These are phyloP conservation scores for Cornus florida DNA, from an alignment of 148 eudicot species.

Conservation along the genomic window DNA sequence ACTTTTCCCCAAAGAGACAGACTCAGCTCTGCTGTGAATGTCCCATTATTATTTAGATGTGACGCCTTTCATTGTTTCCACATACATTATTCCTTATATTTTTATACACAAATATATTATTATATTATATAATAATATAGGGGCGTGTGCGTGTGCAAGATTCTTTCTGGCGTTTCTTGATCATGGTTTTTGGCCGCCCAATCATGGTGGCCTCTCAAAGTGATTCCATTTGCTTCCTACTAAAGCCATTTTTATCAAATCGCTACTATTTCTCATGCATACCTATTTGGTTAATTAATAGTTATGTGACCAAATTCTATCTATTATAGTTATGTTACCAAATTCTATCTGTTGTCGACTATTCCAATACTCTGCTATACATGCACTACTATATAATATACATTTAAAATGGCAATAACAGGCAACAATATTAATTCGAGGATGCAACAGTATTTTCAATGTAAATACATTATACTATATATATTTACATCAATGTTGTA, in stretches of 20 bases:
- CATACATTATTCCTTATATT: slow-evolving; percentile 1
- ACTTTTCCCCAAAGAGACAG: slow-evolving; percentile 4
- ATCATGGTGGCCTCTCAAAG: slow-evolving; percentile 38
- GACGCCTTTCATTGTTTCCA: slow-evolving; percentile 10
- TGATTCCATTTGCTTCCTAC: slow-evolving; percentile 51
- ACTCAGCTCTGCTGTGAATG: neutral
- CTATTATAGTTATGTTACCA: no score
- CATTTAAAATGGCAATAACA: no score
- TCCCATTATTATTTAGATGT: neutral
- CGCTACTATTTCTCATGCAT: slow-evolving; percentile 16
- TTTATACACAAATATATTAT: neutral
- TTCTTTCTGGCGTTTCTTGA: slow-evolving; percentile 7
- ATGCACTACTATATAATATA: no score
- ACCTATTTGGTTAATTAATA: slow-evolving; percentile 13
- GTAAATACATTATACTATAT: no score
- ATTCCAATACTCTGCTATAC: no score
- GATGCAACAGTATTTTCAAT: no score
- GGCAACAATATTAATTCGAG: no score
- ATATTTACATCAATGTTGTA: no score
- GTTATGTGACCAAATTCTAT: no score
- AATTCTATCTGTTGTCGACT: no score
- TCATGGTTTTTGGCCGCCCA: slow-evolving; percentile 36
- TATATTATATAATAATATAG: neutral
- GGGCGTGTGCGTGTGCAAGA: slow-evolving; percentile 1
- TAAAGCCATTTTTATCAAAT: slow-evolving; percentile 55